Evolutionary conservation across 768 basidiomycete species (phyloP).

Genomic region (Paxillus involutus): DNA sequence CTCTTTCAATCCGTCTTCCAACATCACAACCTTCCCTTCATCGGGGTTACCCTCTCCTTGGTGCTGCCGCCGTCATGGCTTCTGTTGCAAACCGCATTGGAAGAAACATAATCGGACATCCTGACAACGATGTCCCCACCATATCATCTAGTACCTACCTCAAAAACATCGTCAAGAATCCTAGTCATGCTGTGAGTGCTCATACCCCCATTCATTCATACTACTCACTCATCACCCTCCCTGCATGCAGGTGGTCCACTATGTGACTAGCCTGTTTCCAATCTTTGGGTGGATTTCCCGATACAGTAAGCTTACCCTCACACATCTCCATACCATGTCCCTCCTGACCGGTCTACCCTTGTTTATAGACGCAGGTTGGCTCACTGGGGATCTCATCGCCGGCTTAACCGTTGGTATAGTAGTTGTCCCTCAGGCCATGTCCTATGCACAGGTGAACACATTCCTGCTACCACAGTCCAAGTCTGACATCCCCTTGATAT

Average conservation of each 20-base stretch:
- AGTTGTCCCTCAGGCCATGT: slow-evolving; percentile 92
- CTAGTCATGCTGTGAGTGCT: slow-evolving; percentile 49
- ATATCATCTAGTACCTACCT: slow-evolving; percentile 62
- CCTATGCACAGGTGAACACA: slow-evolving; percentile 66
- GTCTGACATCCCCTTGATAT: background rate
- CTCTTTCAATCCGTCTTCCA: too few relatives aligned
- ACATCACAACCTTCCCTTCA: too few relatives aligned
- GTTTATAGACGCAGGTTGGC: slow-evolving; percentile 67
- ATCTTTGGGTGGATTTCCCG: slow-evolving; percentile 82
- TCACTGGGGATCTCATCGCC: slow-evolving; percentile 84
- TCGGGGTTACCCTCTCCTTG: too few relatives aligned
- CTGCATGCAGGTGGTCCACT: slow-evolving; percentile 50
- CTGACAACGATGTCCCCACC: slow-evolving; percentile 58
- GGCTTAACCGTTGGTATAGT: slow-evolving; percentile 95
- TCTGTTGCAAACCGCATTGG: slow-evolving; percentile 44
- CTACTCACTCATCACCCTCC: slow-evolving; percentile 1
- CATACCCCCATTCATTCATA: background rate
- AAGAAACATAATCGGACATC: slow-evolving; percentile 60
- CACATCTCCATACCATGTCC: background rate
- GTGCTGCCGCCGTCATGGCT: slow-evolving; percentile 30
- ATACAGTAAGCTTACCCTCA: slow-evolving; percentile 61
- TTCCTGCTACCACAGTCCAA: background rate
- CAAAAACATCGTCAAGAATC: slow-evolving; percentile 38
- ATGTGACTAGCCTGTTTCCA: slow-evolving; percentile 78
- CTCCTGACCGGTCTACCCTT: background rate